Evolutionary conservation across 1,139 yeast genomes (phyloP), one percentile per base, ranked within the genome.

Genomic region (Nematodospora anomalae): DNA sequence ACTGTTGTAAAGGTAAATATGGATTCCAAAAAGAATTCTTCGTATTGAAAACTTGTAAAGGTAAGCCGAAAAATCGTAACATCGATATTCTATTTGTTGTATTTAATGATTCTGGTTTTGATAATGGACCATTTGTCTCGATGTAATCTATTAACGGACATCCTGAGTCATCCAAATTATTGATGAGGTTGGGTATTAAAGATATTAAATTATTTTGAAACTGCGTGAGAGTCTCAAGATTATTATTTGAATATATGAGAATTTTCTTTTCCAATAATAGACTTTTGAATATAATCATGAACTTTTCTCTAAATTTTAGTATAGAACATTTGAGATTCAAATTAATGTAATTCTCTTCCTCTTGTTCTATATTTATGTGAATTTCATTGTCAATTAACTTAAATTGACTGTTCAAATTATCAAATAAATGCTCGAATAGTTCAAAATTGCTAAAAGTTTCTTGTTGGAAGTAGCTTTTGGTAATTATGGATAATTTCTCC

Each of bases 11-110:
- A 0, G 98, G 96, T 15, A 90, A 75, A 58, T 90, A 92, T 0
- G 98, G 97, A 47, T 86, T 84, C 72, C 95, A 90, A 45, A 90
- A 74, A 3, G 95, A 88, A 26, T 95, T 95, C 49, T 80, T 77
- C 8, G 76, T 69, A 46, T 89, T 88, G 62, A 92, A 92, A 1
- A 89, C 62, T 50, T 85, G 92, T 36, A 92, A 65, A 0, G 98
- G 98, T 29, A 92, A 68, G 0, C 98, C 98, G 58, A 88, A 77
- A 55, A 88, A 92, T 28, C 79, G 66, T 37, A 90, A 63, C 60
- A 90, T 74, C 1, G 96, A 85, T 45, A 74, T 72, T 37, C 97
- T 67, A 56, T 87, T 89, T 40, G 86, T 82, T 4, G 95, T 80
- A 48, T 79, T 82, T 44, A 92, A 69, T 12, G 90, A 78, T n/a